Evolutionary conservation across 805 yeast species (phyloP).

Genomic region (Debaryomyces hansenii): DNA sequence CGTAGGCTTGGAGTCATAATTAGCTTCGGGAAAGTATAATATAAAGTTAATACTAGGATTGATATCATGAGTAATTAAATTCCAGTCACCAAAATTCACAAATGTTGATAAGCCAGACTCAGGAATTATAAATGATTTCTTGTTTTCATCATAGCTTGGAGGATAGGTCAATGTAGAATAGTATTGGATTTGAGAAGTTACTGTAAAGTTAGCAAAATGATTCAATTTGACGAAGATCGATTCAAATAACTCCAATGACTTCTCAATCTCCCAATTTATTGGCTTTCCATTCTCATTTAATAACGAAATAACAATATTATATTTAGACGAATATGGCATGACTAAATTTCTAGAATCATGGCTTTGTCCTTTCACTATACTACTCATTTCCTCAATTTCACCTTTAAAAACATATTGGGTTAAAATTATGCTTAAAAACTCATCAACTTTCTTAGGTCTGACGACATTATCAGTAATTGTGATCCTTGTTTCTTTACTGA

Average conservation of each 20-base stretch:
- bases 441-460: slow-evolving; percentile 27
- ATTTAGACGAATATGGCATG: slow-evolving; percentile 61
- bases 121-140: slow-evolving; percentile 36
- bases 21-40: slow-evolving; percentile 58
- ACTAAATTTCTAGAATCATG: slow-evolving; percentile 30
- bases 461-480: slow-evolving; percentile 24
- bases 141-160: slow-evolving; percentile 20
- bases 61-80: slow-evolving; percentile 54
- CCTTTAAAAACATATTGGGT: slow-evolving; percentile 38
- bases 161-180: slow-evolving; percentile 47
- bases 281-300: slow-evolving; percentile 68
- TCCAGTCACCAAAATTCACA: slow-evolving; percentile 86
- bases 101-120: slow-evolving; percentile 66
- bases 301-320: slow-evolving; percentile 75
- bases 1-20: slow-evolving; percentile 46
- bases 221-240: slow-evolving; percentile 56
- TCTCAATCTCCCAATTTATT: slow-evolving; percentile 71
- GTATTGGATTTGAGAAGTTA: slow-evolving; percentile 78
- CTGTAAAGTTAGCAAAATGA: slow-evolving; percentile 65
- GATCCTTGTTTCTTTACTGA: slow-evolving; percentile 30
- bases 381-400: slow-evolving; percentile 33
- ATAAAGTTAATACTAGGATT: slow-evolving; percentile 73
- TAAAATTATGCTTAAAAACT: slow-evolving; percentile 35
- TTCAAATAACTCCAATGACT: slow-evolving; percentile 49
- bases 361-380: slow-evolving; percentile 10